Evolutionary conservation across 257 asterid genomes (phyloP).

Genomic region (Petunia axillaris): DNA sequence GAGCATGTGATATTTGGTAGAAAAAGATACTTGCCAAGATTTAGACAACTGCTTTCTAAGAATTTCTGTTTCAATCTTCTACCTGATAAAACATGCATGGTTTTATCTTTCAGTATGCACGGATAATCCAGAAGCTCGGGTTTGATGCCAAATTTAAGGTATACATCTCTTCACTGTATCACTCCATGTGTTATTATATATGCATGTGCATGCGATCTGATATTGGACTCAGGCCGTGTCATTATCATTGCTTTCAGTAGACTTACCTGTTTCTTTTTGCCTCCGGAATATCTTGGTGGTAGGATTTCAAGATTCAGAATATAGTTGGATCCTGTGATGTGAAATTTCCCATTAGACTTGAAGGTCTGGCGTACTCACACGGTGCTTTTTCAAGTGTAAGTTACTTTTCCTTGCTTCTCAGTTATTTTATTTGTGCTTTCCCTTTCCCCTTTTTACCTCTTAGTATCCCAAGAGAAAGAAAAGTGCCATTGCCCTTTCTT

Average conservation of each 20-base stretch:
- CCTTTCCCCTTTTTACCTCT: too few relatives aligned
- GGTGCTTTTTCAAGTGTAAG: conserved; percentile 47
- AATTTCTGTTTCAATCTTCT: not conserved
- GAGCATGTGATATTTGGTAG: too few relatives aligned
- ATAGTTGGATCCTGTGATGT: conserved; percentile 48
- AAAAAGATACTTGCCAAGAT: too few relatives aligned
- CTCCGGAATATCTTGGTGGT: not conserved
- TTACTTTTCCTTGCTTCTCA: not conserved
- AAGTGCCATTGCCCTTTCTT: too few relatives aligned
- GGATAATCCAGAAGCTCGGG: conserved; percentile 54
- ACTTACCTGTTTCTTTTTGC: not conserved
- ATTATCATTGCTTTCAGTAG: not conserved
- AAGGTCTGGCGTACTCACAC: conserved; percentile 40
- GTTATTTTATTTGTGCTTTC: too few relatives aligned
- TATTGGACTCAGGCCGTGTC: not conserved
- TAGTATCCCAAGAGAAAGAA: too few relatives aligned
- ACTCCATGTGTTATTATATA: too few relatives aligned
- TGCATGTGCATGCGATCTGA: too few relatives aligned
- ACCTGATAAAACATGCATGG: not conserved
- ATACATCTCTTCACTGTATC: not conserved
- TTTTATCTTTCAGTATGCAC: conserved; percentile 41
- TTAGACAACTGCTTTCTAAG: not conserved
- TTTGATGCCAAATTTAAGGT: conserved; percentile 49
- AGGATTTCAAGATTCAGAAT: conserved; percentile 50
- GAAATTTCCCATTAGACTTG: conserved; percentile 43